phyloP scores from a whole-genome alignment of 345 rosid species.

The Hirschfeldia incana region DNA sequence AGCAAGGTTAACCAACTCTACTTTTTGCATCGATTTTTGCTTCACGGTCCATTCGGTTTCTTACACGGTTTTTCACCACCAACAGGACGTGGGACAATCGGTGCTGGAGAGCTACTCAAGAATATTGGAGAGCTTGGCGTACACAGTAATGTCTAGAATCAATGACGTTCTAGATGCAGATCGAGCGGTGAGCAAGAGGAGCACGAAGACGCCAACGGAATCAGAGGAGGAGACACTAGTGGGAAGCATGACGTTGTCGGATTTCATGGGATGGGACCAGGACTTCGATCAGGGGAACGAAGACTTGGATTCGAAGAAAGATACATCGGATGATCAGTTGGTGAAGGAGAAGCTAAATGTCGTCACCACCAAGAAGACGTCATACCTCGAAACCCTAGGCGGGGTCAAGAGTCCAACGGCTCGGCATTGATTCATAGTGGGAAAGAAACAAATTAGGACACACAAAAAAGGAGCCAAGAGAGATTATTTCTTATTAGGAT shows the following conservation, averaged over 20 bases:
- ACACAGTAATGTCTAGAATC: slow-evolving; percentile 72
- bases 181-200: slow-evolving; percentile 48
- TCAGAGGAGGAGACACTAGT: slow-evolving; percentile 34
- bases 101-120: slow-evolving; percentile 91
- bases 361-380: slow-evolving; percentile 51
- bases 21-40: not conserved
- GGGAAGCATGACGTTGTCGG: slow-evolving; percentile 52
- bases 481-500: not conserved
- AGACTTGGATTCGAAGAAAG: slow-evolving; percentile 42
- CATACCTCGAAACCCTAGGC: slow-evolving; percentile 67
- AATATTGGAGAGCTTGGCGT: slow-evolving; percentile 89
- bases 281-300: slow-evolving; percentile 41
- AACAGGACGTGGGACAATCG: slow-evolving; percentile 87
- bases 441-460: not conserved
- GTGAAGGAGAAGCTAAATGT: slow-evolving; percentile 40
- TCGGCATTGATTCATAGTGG: slow-evolving; percentile 29
- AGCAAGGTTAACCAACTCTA: slow-evolving; percentile 43
- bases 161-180: slow-evolving; percentile 83
- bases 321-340: slow-evolving; percentile 39
- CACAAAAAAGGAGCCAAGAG: not conserved
- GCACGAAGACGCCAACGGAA: slow-evolving; percentile 9
- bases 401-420: slow-evolving; percentile 73
- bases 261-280: slow-evolving; percentile 91
- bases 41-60: not conserved
- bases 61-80: not conserved